Evolutionary conservation across 768 basidiomycete species (phyloP).

Genomic region (Mycena capillaripes): DNA sequence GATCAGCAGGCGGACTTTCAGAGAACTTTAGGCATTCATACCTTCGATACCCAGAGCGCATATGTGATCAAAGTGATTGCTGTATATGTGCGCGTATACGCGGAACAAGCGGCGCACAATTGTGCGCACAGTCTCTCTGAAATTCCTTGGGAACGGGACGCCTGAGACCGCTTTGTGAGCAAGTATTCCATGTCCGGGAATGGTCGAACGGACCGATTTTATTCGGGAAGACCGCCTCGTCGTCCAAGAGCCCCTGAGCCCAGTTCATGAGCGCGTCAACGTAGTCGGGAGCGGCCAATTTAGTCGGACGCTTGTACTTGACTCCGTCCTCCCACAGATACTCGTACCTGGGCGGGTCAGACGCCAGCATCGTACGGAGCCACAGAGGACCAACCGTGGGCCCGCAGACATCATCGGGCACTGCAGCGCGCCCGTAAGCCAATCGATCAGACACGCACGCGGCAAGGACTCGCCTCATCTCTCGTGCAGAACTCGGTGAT

Average conservation of each 20-base stretch:
- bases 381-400: conserved; percentile 73
- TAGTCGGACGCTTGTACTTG: conserved; percentile 91
- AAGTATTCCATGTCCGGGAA: background rate
- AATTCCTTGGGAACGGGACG: conserved; percentile 91
- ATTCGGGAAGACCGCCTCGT: conserved; percentile 93
- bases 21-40: conserved; percentile 49
- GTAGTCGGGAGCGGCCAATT: conserved; percentile 95
- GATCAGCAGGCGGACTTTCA: background rate
- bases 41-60: conserved; percentile 99
- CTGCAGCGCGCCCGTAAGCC: conserved; percentile 53
- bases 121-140: conserved; percentile 91
- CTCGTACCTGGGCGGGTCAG: conserved; percentile 74
- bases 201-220: conserved; percentile 78
- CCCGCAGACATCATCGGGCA: conserved; percentile 98
- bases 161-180: conserved; percentile 59
- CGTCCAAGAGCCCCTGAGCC: conserved; percentile 94
- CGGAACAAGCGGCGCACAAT: conserved; percentile 95
- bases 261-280: conserved; percentile 99
- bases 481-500: conserved; percentile 98
- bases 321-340: conserved; percentile 95
- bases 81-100: conserved; percentile 98
- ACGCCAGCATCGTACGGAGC: conserved; percentile 13
- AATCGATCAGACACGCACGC: conserved; percentile 22
- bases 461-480: conserved; percentile 75
- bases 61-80: conserved; percentile 99